phyloP scores from a whole-genome alignment of 1,139 yeast species.

The Zygosaccharomyces sapae region DNA sequence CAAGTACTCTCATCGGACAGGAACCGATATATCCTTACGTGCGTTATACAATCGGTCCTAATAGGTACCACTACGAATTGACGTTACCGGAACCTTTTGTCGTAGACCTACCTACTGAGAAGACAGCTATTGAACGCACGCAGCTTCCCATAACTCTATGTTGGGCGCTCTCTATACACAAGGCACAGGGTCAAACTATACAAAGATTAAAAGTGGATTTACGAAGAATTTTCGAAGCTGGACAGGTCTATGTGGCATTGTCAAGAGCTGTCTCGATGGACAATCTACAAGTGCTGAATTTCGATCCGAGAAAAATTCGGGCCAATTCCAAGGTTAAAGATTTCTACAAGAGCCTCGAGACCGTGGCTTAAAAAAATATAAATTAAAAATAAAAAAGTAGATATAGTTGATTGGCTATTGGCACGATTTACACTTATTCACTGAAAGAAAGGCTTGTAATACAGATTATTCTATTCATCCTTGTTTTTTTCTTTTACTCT shows the following conservation, averaged over 20 bases:
- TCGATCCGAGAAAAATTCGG: conserved; percentile 55
- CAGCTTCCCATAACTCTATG: conserved; percentile 76
- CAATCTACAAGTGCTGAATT: conserved; percentile 68
- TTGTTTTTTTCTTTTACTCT: not conserved
- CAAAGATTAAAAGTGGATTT: conserved; percentile 74
- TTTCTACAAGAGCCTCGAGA: conserved; percentile 53
- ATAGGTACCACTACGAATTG: conserved; percentile 27
- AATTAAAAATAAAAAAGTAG: not conserved
- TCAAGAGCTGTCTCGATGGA: conserved; percentile 82
- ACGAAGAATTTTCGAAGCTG: conserved; percentile 68
- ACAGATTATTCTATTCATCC: not conserved
- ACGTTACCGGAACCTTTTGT: conserved; percentile 33
- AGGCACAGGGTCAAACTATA: conserved; percentile 88
- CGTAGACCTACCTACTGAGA: conserved; percentile 33
- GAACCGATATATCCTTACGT: conserved; percentile 49
- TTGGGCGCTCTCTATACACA: conserved; percentile 89
- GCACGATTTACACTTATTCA: not conserved
- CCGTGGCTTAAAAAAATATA: conserved; percentile 14
- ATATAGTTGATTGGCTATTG: not conserved
- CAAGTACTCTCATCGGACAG: conserved; percentile 25
- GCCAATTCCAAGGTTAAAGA: conserved; percentile 63
- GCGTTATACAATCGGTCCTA: conserved; percentile 41
- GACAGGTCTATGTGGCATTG: conserved; percentile 86
- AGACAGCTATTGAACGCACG: conserved; percentile 39
- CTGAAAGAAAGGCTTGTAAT: not conserved